Evolutionary conservation across 768 basidiomycete genomes (phyloP), one percentile per base, ranked within the genome.

Genomic region (Naematelia encephala): DNA sequence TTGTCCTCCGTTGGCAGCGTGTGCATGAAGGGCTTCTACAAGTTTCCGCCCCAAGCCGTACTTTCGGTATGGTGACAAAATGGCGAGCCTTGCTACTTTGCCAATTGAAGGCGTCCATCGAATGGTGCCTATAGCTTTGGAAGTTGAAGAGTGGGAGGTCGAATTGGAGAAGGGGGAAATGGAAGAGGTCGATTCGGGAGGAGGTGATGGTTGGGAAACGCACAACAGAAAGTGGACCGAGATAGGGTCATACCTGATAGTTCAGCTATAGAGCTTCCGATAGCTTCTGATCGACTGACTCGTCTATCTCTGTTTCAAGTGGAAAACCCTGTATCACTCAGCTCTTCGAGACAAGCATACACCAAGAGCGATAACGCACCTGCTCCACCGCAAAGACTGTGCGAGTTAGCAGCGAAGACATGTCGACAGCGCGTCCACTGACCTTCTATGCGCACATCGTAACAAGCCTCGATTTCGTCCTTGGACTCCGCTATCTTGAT

Each of bases 361-460:
- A n/a, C 10, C 19, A 25, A 11, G 26, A 44, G 48, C 4, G 21
- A 39, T 13, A 39, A 44, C 67, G 44, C 10, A 72, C 70, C 61
- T 70, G 68, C 49, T 73, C 71, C 0, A 73, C 71, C 4, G 59
- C 62, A 43, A 73, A 73, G 16, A 73, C 71, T 72, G 42, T n/a
- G 47, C 22, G 49, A 11, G 16, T 23, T 19, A n/a, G 50, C 49
- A 53, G 44, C 26, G 49, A 14, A 13, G 49, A 1, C 50, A 5
- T 39, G 8, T 39, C 34, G 27, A 12, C 30, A 51, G 21, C 22
- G 12, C 4, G 4, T 39, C 26, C 19, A 57, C 68, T 56, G 57
- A 76, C 74, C 72, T 53, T 76, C 72, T 29, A 74, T 69, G 21
- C 75, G 54, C 21, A 74, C 62, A 59, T 73, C 70, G 50, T 67